Base-by-base conservation (phyloP, 257 asterid species). In the Petunia secreta region DNA sequence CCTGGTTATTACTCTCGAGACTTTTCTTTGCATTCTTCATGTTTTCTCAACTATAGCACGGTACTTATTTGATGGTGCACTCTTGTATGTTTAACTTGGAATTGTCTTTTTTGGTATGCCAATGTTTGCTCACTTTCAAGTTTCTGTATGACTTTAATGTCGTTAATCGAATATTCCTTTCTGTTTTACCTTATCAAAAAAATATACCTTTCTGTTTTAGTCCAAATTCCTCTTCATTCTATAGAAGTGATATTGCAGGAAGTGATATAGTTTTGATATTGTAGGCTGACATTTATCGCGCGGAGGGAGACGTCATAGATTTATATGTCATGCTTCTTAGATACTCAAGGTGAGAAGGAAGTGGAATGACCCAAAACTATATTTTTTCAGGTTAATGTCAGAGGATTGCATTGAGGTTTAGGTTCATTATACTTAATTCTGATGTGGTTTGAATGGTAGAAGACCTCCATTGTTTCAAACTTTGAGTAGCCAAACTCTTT, bases 281-380 rank as follows among this genome's bases (percentile, higher is more conserved):
- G 85, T 86, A 95, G 99, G 99, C 98, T 81, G 89, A 91, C 89
- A 95, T 95, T 79, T 95, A 92, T 83, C 97, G 98, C 68, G 89
- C 77, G 80, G 99, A 95, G 90, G 84, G 87, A 55, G 91, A 95
- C 73, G 62, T 87, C 75, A 80, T 95, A 84, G 99, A 95, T 89
- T 89, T 93, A 83, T 95, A 93, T 82, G 92, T 95, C 68, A 93
- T 93, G 99, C 98, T 95, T 43, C 97, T 95, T 58, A 84, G 99
- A 77, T 95, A 87, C 85, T 91, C 99, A 84, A 92, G 99, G 99
- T 95, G 89, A 92, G 96, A 80, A 75, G 63, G 79, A 82, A 75
- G 75, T 8, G 48, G 11, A 25, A 58, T 75, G 48, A 9, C 60
- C 65, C 65, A 64, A 63, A 79, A 15, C 41, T 40, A 40, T 59